Evolutionary conservation across 768 basidiomycete genomes (phyloP), one percentile per base, ranked within the genome.

Genomic region (Lactifluus pinguis): DNA sequence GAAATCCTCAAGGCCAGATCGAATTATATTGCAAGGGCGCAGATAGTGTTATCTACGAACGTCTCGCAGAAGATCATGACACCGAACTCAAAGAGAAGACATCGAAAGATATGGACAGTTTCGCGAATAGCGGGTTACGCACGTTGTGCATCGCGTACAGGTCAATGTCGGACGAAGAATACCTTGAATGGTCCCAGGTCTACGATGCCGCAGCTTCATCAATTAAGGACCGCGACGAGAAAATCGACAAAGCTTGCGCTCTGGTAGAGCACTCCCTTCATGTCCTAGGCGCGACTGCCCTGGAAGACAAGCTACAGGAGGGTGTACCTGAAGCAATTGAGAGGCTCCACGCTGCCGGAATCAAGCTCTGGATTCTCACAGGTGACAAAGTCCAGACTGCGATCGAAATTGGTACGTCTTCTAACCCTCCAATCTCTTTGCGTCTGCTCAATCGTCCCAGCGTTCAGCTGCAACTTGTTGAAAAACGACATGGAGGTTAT

Each of bases 321-420:
- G 95, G 95, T 11, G 95, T 99, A 0, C 95, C 95, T 0, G 95
- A 97, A 60, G 89, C 95, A 2, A 98, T 99, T 65, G 93, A 92
- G 66, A 86, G 80, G 57, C 77, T 99, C 17, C 93, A 97, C 68
- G 77, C 81, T 32, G 95, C 95, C 2, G 95, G 95, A 13, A 97
- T 99, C 76, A 99, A 98, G 74, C 72, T 99, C 2, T 99, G 95
- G 95, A 95, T 98, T 72, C 75, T 98, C 52, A 98, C 95, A 39
- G 94, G 95, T 30, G 95, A 99, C 75, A 99, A 99, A 73, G 79
- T 98, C 1, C 95, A 98, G 72, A 99, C 95, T 0, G 95, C 95
- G 14, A 98, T 99, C 69, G 95, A 98, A 71, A 98, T 99, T 64
- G 95, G 81, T 79, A 57, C 15, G 69, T 66, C 25, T 6, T 48